Evolutionary conservation across 768 basidiomycete species (phyloP).

Genomic region (Brasilioporus rufonigricans): DNA sequence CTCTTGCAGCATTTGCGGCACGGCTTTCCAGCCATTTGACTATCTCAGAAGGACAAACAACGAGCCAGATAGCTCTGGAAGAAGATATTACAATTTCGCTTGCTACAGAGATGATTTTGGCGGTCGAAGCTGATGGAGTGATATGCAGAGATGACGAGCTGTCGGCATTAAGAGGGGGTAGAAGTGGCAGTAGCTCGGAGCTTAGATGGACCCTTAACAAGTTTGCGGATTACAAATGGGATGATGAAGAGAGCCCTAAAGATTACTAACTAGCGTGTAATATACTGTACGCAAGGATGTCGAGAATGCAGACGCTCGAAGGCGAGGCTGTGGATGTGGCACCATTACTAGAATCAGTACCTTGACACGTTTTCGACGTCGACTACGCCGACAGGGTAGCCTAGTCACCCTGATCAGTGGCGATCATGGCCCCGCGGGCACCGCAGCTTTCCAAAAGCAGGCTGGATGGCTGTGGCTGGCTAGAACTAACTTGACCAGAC

Average conservation of each 20-base stretch:
- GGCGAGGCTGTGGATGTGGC: constrained; percentile 12
- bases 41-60: constrained; percentile 51
- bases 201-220: constrained; percentile 72
- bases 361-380: constrained; percentile 31
- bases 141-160: constrained; percentile 73
- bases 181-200: constrained; percentile 52
- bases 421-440: constrained; percentile 15
- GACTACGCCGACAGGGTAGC: constrained; percentile 5
- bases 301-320: constrained; percentile 5
- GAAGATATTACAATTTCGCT: constrained; percentile 75
- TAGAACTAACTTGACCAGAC: constrained; percentile 1
- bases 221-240: constrained; percentile 71
- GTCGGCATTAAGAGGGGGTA: constrained; percentile 36
- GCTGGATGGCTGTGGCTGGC: not conserved
- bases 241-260: constrained; percentile 49
- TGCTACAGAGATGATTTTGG: constrained; percentile 72
- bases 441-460: constrained; percentile 3
- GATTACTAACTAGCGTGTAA: constrained; percentile 2
- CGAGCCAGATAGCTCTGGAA: constrained; percentile 65
- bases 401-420: constrained; percentile 22
- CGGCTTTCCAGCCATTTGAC: constrained; percentile 59
- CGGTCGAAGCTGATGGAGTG: constrained; percentile 66
- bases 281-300: constrained; percentile 6
- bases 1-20: constrained; percentile 62
- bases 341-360: not conserved